These are phyloP conservation scores for Globomyces pollinis-pini DNA, from an alignment of 192 early-diverging fungal species.

Conservation along the genomic window DNA sequence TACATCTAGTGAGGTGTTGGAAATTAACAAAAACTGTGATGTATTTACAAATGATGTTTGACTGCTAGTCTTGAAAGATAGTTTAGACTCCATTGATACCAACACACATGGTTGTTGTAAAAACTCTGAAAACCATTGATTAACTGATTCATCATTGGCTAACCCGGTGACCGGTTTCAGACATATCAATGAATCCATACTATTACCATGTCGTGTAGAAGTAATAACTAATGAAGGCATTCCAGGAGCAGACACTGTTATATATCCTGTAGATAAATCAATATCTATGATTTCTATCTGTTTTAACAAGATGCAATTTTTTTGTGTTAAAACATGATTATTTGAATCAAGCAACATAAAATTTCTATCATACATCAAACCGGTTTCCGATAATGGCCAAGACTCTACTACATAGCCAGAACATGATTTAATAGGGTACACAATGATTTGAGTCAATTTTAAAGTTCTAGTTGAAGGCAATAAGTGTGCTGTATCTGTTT, in stretches of 20 bases:
- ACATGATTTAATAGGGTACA: constrained; percentile 82
- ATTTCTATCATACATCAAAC: constrained; percentile 54
- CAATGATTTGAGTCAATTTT: constrained; percentile 6
- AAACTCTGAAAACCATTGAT: constrained; percentile 39
- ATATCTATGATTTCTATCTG: neutral
- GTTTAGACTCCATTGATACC: constrained; percentile 27
- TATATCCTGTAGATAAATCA: neutral
- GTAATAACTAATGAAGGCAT: neutral
- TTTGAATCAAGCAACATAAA: constrained; percentile 56
- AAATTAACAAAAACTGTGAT: constrained; percentile 63
- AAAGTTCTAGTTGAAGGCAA: neutral
- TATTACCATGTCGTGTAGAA: too few relatives aligned
- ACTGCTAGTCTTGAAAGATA: constrained; percentile 19
- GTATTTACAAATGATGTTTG: constrained; percentile 54
- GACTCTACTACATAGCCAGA: constrained; percentile 44
- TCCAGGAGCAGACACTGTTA: neutral
- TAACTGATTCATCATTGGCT: neutral
- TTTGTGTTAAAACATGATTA: constrained; percentile 56
- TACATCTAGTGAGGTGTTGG: constrained; percentile 45
- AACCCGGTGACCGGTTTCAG: constrained; percentile 8
- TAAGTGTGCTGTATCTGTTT: neutral
- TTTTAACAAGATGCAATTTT: constrained; percentile 31
- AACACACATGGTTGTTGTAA: constrained; percentile 10
- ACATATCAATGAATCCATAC: neutral
- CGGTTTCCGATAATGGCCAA: constrained; percentile 50